phyloP scores from a whole-genome alignment of 305 asterid species.

The Fraxinus greggii region DNA sequence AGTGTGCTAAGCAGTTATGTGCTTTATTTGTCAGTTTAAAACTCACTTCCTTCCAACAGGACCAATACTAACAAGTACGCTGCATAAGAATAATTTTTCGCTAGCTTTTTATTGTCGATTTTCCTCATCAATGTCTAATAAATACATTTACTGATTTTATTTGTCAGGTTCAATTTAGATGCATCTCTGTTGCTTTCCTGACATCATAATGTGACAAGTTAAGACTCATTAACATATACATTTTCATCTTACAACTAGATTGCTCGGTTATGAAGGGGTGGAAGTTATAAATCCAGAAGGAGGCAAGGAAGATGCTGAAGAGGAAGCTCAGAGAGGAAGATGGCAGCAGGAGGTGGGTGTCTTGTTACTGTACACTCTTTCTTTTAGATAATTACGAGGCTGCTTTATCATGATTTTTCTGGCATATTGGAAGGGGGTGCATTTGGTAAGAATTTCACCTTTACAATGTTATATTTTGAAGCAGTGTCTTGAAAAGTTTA shows the following conservation, averaged over 20 bases:
- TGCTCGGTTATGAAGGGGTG: constrained; percentile 71
- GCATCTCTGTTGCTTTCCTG: constrained; percentile 1
- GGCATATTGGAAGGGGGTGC: neutral
- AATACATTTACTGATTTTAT: neutral
- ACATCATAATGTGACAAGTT: neutral
- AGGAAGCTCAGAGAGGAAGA: constrained; percentile 83
- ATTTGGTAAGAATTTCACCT: neutral
- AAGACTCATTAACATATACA: neutral
- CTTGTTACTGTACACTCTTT: constrained; percentile 22
- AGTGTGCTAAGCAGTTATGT: neutral
- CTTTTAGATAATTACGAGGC: constrained; percentile 9
- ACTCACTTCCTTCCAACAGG: neutral
- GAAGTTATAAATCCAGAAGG: constrained; percentile 94
- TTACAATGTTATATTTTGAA: neutral
- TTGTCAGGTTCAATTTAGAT: neutral
- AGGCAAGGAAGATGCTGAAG: constrained; percentile 79
- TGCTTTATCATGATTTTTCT: neutral
- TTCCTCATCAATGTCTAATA: neutral
- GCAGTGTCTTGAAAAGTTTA: neutral
- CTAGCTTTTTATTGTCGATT: neutral
- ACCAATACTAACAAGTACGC: neutral
- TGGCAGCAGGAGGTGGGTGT: constrained; percentile 66
- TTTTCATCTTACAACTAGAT: constrained; percentile 32
- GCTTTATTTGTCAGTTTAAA: neutral
- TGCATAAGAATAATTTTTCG: neutral